phyloP scores from a whole-genome alignment of 495 filamentous ascomycete genomes.

The Aspergillus ellipticus region DNA sequence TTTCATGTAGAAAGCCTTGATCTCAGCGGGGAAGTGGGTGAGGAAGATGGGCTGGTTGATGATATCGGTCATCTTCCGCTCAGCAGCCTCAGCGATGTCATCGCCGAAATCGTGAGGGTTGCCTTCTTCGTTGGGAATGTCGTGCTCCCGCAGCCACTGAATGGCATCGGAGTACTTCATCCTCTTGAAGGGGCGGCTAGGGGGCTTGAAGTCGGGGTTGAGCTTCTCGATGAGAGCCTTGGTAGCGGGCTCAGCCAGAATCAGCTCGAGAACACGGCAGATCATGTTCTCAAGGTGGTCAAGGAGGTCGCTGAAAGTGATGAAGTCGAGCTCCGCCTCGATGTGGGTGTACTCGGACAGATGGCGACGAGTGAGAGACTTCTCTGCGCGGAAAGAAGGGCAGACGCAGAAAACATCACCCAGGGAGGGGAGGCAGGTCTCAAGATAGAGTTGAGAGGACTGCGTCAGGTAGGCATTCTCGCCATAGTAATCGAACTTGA shows the following conservation, averaged over 20 bases:
- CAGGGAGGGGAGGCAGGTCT: conserved; percentile 85
- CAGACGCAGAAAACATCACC: conserved; percentile 97
- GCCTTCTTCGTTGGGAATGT: conserved; percentile 90
- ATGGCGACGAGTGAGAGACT: conserved; percentile 90
- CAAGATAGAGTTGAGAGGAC: conserved; percentile 96
- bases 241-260: conserved; percentile 67
- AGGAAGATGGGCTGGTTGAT: conserved; percentile 95
- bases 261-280: conserved; percentile 75
- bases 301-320: conserved; percentile 90
- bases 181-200: conserved; percentile 82
- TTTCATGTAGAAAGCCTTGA: conserved; percentile 99
- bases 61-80: conserved; percentile 93
- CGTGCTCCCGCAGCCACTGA: conserved; percentile 82
- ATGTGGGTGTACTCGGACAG: conserved; percentile 96
- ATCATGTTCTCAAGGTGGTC: conserved; percentile 85
- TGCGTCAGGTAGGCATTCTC: conserved; percentile 94
- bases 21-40: conserved; percentile 93
- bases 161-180: conserved; percentile 97
- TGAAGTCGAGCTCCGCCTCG: conserved; percentile 95
- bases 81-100: conserved; percentile 97
- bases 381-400: conserved; percentile 97
- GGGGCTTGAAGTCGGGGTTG: conserved; percentile 83
- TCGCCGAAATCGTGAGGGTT: conserved; percentile 89
- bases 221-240: conserved; percentile 70
- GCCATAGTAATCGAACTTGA: conserved; percentile 91